Evolutionary conservation across 352 stramenopile species (phyloP).

Genomic region (Globisporangium sylvaticum): DNA sequence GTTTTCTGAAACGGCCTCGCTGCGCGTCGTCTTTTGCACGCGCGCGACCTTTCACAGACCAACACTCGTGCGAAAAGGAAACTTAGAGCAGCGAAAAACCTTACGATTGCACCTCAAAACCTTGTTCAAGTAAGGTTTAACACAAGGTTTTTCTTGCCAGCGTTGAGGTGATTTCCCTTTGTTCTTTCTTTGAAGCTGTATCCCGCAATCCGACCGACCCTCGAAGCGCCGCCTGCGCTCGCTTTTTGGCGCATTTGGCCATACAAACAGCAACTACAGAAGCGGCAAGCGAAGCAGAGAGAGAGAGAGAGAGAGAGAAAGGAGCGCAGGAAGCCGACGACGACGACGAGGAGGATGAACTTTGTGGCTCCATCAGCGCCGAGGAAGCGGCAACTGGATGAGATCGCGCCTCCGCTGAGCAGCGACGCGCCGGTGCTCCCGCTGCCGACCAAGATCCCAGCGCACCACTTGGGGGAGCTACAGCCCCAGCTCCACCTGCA

Average conservation of each 20-base stretch:
- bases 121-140: too few species aligned
- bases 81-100: background rate
- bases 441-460: constrained; percentile 3
- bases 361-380: constrained; percentile 5
- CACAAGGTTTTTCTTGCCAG: too few species aligned
- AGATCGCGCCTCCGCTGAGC: constrained; percentile 9
- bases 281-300: too few species aligned
- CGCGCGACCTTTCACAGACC: constrained; percentile 1
- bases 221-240: background rate
- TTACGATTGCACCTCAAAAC: background rate
- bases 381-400: constrained; percentile 14
- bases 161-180: constrained; percentile 1
- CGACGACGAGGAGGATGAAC: constrained; percentile 4
- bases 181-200: background rate
- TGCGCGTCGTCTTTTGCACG: background rate
- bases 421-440: background rate
- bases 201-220: background rate
- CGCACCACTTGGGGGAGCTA: background rate
- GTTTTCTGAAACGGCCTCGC: background rate
- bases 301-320: too few species aligned
- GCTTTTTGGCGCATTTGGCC: background rate
- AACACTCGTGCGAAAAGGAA: constrained; percentile 9
- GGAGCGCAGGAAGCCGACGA: too few species aligned
- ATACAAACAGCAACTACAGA: background rate
- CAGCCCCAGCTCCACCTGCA: constrained; percentile 1